Conservation (phyloP, 1,139 yeast genomes). For the Protomyces inundatus region DNA sequence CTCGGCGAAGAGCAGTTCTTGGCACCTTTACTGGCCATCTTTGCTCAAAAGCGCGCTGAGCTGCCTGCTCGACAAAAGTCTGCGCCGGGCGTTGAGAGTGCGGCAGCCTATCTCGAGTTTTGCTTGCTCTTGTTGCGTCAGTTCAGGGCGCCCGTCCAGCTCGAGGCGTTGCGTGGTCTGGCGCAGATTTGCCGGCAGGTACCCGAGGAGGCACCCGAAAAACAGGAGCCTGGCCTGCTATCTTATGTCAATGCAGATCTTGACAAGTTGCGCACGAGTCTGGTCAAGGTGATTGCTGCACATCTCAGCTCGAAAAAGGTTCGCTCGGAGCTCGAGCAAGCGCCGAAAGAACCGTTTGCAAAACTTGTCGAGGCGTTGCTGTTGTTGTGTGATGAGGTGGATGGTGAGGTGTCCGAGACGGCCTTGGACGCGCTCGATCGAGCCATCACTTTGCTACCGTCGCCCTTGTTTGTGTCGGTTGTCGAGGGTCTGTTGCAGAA, state of each 20-base stretch:
- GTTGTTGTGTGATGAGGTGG: conserved; percentile 7
- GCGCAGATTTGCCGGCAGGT: conserved; percentile 10
- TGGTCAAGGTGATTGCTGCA: conserved; percentile 9
- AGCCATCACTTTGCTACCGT: conserved; percentile 26
- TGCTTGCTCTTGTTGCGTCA: conserved; percentile 21
- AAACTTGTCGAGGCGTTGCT: conserved; percentile 12
- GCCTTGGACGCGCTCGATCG: conserved; percentile 24
- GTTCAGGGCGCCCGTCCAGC: conserved; percentile 4
- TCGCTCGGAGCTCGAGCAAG: conserved; percentile 14
- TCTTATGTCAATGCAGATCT: background rate
- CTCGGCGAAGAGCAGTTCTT: conserved; percentile 65
- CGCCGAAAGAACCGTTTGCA: conserved; percentile 6
- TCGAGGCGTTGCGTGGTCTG: conserved; percentile 8
- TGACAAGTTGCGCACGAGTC: background rate
- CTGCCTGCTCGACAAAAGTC: conserved; percentile 47
- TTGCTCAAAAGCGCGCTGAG: conserved; percentile 70
- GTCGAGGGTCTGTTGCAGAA: conserved; percentile 8
- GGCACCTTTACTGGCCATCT: conserved; percentile 66
- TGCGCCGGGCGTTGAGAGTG: conserved; percentile 37
- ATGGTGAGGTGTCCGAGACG: conserved; percentile 5
- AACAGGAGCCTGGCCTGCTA: background rate
- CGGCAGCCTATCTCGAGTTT: conserved; percentile 51
- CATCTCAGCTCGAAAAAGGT: conserved; percentile 16
- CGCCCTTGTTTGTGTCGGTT: conserved; percentile 4
- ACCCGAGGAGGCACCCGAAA: background rate